Conservation (phyloP, 2,329 filamentous ascomycete genomes). For the Neoascochyta sp. region DNA sequence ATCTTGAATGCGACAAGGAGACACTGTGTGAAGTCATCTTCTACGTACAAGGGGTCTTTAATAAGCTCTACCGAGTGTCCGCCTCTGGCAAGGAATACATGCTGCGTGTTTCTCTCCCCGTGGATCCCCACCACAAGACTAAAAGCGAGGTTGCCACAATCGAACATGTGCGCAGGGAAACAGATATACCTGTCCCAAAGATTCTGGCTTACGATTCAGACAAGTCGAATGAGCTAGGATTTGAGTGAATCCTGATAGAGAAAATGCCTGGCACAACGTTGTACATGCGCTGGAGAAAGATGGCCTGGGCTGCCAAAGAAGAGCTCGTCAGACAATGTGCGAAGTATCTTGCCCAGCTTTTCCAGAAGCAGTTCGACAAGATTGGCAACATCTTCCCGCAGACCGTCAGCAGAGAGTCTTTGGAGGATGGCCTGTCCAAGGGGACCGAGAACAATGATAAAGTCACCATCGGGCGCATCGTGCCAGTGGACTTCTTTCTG, state of each 20-base stretch:
- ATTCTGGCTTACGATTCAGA: slow-evolving; percentile 2
- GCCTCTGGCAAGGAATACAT: slow-evolving; percentile 14
- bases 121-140: slow-evolving; percentile 15
- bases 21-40: slow-evolving; percentile 3
- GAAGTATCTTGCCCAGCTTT: slow-evolving; percentile 1
- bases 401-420: no score
- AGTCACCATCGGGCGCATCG: slow-evolving; percentile 1
- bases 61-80: slow-evolving; percentile 11
- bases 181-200: slow-evolving; percentile 4
- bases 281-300: slow-evolving; percentile 3
- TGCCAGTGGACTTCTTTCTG: slow-evolving; percentile 1
- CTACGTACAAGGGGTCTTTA: slow-evolving; percentile 9
- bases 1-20: slow-evolving; percentile 2
- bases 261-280: slow-evolving; percentile 1
- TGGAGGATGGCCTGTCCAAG: no score
- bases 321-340: slow-evolving; percentile 1
- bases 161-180: slow-evolving; percentile 13
- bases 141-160: slow-evolving; percentile 20
- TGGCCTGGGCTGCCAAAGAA: slow-evolving; percentile 5
- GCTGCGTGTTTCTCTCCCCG: slow-evolving; percentile 19
- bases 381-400: slow-evolving; percentile 2
- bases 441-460: no score
- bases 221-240: slow-evolving; percentile 4
- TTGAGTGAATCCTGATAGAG: slow-evolving; percentile 7
- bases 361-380: neutral